Conservation (phyloP, 2,329 filamentous ascomycete species). For the Nothophoma quercina region DNA sequence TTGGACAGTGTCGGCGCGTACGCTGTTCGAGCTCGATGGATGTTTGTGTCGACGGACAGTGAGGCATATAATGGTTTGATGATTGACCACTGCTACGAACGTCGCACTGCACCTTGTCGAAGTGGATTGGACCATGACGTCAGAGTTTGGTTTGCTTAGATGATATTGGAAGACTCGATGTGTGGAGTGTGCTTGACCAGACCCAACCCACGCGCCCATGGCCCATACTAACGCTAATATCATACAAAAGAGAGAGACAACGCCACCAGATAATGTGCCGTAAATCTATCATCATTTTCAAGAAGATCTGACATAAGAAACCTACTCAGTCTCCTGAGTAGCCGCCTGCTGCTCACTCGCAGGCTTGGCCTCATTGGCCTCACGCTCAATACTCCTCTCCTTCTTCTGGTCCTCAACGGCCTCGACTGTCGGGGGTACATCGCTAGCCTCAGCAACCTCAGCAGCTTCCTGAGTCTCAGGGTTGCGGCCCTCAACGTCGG, state of each 20-base stretch:
- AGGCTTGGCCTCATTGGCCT: conserved; percentile 46
- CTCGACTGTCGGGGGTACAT: conserved; percentile 51
- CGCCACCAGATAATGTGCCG: background rate
- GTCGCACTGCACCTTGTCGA: no score
- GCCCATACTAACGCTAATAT: conserved; percentile 20
- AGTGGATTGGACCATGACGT: no score
- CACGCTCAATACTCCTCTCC: conserved; percentile 53
- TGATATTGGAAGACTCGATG: conserved; percentile 9
- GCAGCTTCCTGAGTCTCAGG: conserved; percentile 61
- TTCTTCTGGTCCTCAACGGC: conserved; percentile 53
- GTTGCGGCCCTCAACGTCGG: conserved; percentile 64
- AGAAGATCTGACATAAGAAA: conserved; percentile 13
- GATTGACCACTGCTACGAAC: no score
- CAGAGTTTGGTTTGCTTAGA: no score
- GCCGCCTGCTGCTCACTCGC: conserved; percentile 50
- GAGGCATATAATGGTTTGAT: no score
- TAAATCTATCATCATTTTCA: conserved; percentile 3
- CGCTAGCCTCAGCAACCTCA: conserved; percentile 48
- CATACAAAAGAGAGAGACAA: conserved; percentile 17
- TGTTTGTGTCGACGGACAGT: no score
- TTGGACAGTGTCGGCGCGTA: no score
- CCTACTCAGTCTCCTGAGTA: conserved; percentile 33
- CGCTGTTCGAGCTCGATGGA: no score
- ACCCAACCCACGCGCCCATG: conserved; percentile 7
- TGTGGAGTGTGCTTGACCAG: background rate